A percentile compares a stretch with the other conserved stretches of the same genome.
These are phyloP conservation scores for Oryza punctata DNA, from an alignment of 176 grass and related monocot genomes.

Conservation along the genomic window DNA sequence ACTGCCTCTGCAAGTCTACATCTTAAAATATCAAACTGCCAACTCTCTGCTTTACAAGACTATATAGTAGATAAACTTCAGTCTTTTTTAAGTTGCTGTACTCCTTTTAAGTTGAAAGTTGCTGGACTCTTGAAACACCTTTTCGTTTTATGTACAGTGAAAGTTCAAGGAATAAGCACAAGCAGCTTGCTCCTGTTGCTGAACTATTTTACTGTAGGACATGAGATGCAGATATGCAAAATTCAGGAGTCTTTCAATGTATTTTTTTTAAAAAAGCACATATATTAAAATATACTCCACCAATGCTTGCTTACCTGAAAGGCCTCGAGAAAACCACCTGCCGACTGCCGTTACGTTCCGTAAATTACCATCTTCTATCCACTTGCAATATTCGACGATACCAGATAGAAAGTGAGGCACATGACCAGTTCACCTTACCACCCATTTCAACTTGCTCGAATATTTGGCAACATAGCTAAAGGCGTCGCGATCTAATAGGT, in stretches of 20 bases:
- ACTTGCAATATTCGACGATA: neutral
- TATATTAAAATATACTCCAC: no score
- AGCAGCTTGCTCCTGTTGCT: neutral
- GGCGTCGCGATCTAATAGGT: neutral
- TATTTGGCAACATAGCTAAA: conserved; percentile 3
- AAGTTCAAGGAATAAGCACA: neutral
- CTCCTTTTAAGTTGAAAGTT: neutral
- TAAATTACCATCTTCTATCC: neutral
- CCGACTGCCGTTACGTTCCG: no score
- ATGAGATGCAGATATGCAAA: neutral
- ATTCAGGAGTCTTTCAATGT: neutral
- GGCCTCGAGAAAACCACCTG: neutral
- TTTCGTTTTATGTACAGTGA: neutral
- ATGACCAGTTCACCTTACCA: conserved; percentile 17
- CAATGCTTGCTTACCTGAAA: neutral
- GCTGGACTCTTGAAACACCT: neutral
- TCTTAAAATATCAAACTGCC: conserved; percentile 8
- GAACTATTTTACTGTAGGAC: neutral
- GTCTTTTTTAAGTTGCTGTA: neutral
- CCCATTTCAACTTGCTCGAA: conserved; percentile 34
- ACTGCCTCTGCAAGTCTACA: neutral
- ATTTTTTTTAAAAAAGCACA: no score
- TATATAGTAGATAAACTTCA: neutral
- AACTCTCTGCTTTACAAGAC: neutral
- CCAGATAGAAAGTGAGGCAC: conserved; percentile 29